Percentiles rank a stretch among this genome's conserved stretches.
phyloP scores from a whole-genome alignment of 192 early-diverging fungal genomes.

The Borealophlyctis nickersoniae region DNA sequence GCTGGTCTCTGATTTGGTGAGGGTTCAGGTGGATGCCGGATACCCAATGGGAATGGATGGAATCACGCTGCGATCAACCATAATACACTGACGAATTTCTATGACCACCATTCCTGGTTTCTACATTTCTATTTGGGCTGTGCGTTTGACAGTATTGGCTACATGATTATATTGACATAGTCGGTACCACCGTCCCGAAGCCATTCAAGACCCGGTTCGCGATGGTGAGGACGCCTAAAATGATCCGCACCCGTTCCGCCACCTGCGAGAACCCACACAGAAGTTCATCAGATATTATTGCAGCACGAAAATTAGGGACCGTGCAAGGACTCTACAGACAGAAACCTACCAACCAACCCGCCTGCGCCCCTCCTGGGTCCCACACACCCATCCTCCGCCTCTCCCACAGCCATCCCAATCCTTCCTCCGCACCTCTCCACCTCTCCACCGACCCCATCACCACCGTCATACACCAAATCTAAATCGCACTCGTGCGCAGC shows the following conservation, averaged over 20 bases:
- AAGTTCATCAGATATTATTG: neutral
- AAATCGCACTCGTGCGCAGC: conserved; percentile 23
- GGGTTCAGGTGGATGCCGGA: too few relatives aligned
- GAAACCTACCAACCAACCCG: neutral
- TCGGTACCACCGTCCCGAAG: conserved; percentile 18
- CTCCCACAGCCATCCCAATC: too few relatives aligned
- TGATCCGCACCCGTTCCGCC: too few relatives aligned
- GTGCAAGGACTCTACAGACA: neutral
- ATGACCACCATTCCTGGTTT: neutral
- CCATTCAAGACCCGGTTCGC: conserved; percentile 23
- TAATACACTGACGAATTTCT: neutral
- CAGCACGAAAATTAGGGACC: neutral
- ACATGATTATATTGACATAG: conserved; percentile 20
- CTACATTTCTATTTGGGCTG: neutral
- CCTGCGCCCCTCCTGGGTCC: neutral
- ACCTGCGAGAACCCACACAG: too few relatives aligned
- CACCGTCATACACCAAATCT: conserved; percentile 1
- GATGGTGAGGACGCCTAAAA: neutral
- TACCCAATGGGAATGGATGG: too few relatives aligned
- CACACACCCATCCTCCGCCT: too few relatives aligned
- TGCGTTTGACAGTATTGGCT: neutral
- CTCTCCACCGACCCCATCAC: too few relatives aligned
- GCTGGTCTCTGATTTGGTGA: too few relatives aligned
- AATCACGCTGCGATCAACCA: too few relatives aligned
- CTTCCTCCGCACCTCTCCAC: too few relatives aligned